Evolutionary conservation across 495 filamentous ascomycete species (phyloP).

Genomic region (Aspergillus panamensis): DNA sequence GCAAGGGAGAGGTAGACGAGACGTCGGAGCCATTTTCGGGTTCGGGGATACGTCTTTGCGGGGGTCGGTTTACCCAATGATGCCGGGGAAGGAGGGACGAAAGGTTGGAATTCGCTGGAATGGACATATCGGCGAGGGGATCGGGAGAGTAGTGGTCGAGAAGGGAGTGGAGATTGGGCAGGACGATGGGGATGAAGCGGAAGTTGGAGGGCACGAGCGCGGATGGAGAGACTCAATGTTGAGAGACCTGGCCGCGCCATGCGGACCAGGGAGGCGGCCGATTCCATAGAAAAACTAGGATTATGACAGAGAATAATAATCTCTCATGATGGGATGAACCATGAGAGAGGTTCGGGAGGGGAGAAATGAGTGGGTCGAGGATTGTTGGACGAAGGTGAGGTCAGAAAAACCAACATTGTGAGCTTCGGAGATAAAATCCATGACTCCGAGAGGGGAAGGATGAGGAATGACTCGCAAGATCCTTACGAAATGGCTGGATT

Average conservation of each 20-base stretch:
- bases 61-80: conserved; percentile 72
- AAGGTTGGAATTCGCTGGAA: conserved; percentile 56
- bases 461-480: not conserved
- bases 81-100: conserved; percentile 74
- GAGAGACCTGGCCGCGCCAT: conserved; percentile 21
- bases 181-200: conserved; percentile 13
- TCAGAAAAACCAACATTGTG: not conserved
- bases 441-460: not conserved
- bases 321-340: not conserved
- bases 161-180: not conserved
- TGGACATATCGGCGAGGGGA: conserved; percentile 27
- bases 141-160: conserved; percentile 14
- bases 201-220: conserved; percentile 7
- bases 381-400: not conserved
- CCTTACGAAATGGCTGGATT: not conserved
- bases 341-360: not conserved
- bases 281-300: conserved; percentile 22
- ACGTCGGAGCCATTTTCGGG: conserved; percentile 71
- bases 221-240: conserved; percentile 5
- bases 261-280: conserved; percentile 28
- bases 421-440: conserved; percentile 1
- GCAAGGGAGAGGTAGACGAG: conserved; percentile 59
- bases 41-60: conserved; percentile 60
- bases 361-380: not conserved
- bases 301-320: conserved; percentile 2